These are phyloP conservation scores for Ceratorhiza oryzae-sativae DNA, from an alignment of 1,284 basidiomycete genomes.

Conservation along the genomic window DNA sequence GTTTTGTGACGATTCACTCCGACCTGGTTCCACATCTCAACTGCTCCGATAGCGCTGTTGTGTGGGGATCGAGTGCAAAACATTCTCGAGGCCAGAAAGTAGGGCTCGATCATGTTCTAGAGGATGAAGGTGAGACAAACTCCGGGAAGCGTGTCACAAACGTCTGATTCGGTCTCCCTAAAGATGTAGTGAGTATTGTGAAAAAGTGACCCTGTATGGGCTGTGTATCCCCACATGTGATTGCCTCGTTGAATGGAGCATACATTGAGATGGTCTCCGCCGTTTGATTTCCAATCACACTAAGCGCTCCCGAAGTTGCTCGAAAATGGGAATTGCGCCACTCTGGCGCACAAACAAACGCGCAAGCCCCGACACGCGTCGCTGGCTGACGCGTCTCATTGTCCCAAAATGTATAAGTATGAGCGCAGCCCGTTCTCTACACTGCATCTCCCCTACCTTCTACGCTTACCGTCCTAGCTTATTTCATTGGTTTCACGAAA, in stretches of 20 bases:
- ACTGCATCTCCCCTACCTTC: not conserved
- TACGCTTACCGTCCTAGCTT: not conserved
- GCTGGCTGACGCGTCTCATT: conserved; percentile 34
- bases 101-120: conserved; percentile 85
- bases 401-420: conserved; percentile 10
- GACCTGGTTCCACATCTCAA: conserved; percentile 23
- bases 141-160: no score
- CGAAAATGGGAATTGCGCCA: conserved; percentile 31
- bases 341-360: not conserved
- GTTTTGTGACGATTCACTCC: conserved; percentile 46
- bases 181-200: conserved; percentile 77
- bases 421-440: not conserved
- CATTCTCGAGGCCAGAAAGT: conserved; percentile 97
- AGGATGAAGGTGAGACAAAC: conserved; percentile 79
- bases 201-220: conserved; percentile 64
- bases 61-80: conserved; percentile 95
- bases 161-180: no score
- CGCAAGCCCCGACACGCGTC: conserved; percentile 38
- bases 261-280: not conserved
- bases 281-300: not conserved
- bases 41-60: conserved; percentile 69
- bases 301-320: conserved; percentile 28
- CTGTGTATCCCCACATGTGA: not conserved
- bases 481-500: not conserved
- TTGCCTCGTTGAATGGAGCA: not conserved